A percentile compares a stretch with the other conserved stretches of the same genome.
phyloP scores from a whole-genome alignment of 352 stramenopile species.

The Pythium grandisporangium region DNA sequence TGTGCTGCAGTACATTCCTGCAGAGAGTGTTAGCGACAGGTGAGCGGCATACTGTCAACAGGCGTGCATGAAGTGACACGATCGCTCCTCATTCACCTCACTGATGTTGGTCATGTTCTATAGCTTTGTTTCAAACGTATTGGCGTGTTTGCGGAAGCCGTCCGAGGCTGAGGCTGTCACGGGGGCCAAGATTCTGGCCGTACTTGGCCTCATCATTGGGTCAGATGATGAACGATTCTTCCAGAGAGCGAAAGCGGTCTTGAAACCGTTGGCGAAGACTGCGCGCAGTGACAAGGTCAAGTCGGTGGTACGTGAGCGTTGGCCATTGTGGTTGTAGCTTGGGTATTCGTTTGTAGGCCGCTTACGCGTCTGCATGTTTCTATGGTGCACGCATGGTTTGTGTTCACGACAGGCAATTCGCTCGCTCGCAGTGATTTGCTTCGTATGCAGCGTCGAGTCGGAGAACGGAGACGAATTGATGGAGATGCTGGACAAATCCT shows the following conservation, averaged over 20 bases:
- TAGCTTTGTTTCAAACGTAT: conserved; percentile 68
- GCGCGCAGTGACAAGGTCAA: conserved; percentile 54
- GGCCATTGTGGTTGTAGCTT: neutral
- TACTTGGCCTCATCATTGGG: conserved; percentile 72
- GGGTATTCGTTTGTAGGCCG: neutral
- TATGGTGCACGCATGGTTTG: no score
- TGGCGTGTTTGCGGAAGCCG: conserved; percentile 55
- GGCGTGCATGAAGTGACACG: no score
- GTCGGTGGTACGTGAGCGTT: conserved; percentile 29
- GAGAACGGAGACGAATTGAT: conserved; percentile 68
- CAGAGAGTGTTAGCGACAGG: conserved; percentile 65
- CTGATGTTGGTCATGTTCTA: conserved; percentile 1
- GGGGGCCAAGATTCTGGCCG: conserved; percentile 55
- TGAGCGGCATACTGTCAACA: conserved; percentile 9
- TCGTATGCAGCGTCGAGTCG: conserved; percentile 69
- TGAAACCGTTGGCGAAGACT: conserved; percentile 65
- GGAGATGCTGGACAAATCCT: conserved; percentile 52
- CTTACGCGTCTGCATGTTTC: no score
- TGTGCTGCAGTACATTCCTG: conserved; percentile 56
- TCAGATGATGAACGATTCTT: conserved; percentile 68
- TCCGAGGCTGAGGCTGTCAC: conserved; percentile 60
- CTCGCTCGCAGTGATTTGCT: conserved; percentile 62
- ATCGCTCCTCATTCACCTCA: no score
- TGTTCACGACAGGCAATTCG: conserved; percentile 34
- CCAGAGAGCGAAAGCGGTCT: conserved; percentile 54